Evolutionary conservation across 257 asterid species (phyloP), one percentile per base, ranked within the genome.

Genomic region (Catharanthus roseus): DNA sequence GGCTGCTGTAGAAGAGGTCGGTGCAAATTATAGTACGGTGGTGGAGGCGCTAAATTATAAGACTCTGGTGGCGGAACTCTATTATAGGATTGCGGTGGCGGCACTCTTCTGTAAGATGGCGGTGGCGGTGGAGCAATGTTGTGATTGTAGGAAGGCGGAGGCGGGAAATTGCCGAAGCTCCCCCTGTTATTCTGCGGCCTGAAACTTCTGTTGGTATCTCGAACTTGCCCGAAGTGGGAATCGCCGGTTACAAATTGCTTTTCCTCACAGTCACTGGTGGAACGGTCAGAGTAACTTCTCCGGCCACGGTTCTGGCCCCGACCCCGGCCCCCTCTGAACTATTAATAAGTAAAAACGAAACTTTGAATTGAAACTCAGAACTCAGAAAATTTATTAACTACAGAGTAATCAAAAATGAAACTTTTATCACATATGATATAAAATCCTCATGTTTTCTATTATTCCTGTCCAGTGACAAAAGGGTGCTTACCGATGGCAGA

Each of bases 251-350:
- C 83, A 15, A 79, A 76, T 56, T 83, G 89, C 56, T 10, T 29
- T 47, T 72, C 72, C 31, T 67, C 71, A 18, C 18, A 29, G 41
- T 64, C 60, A 70, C 75, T 79, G 15, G 34, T 68, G 12, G 92
- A 69, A 66, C 74, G 82, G 71, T 80, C 84, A 65, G 88, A 90
- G 82, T 80, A 88, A 74, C 76, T 76, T 85, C 95, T 88, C 79
- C 87, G 58, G 38, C 77, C 82, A 36, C 70, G 81, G 47, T 76
- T 76, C 55, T 66, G 78, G 13, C 84, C 78, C 29, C 83, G 86
- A 50, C 78, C 79, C 54, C 76, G 77, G 23, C 87, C 86, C n/a
- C n/a, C n/a, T 71, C 85, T 64, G 70, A 72, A 77, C 97, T 92
- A 88, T 54, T 13, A 49, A 41, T 57, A 38, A 51, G 11, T 7